phyloP scores from a whole-genome alignment of 306 rosid species.

The Trifolium dubium region DNA sequence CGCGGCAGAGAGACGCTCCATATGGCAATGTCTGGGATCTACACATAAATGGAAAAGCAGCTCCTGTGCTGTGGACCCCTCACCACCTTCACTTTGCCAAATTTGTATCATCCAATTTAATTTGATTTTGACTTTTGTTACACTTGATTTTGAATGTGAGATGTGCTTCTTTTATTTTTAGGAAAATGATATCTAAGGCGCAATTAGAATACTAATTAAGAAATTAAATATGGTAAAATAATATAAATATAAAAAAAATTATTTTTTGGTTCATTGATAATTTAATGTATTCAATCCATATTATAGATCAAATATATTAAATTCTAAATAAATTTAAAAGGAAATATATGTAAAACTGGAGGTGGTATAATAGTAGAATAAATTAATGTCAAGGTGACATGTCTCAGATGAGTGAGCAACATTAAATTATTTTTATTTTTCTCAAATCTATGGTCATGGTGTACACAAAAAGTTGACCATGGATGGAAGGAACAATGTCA shows the following conservation, averaged over 20 bases:
- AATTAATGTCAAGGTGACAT: no score
- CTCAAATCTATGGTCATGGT: background rate
- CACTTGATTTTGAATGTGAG: background rate
- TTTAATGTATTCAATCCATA: no score
- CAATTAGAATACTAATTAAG: no score
- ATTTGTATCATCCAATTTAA: background rate
- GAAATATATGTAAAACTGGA: no score
- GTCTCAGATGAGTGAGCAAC: background rate
- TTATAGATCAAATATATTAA: no score
- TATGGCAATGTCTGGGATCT: slow-evolving; percentile 45
- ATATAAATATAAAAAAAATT: no score
- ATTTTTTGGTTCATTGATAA: no score
- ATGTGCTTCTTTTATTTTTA: no score
- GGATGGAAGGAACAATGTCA: background rate
- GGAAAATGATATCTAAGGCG: no score
- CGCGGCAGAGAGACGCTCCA: slow-evolving; percentile 12
- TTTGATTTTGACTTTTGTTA: slow-evolving; percentile 1
- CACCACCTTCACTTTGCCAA: background rate
- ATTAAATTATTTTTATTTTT: background rate
- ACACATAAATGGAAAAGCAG: background rate
- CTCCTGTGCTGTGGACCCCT: slow-evolving; percentile 15
- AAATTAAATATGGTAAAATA: no score
- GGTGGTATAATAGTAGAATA: no score
- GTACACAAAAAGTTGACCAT: background rate
- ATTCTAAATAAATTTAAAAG: no score